Evolutionary conservation across 2,329 filamentous ascomycete genomes (phyloP).

Genomic region (Botryotinia narcissicola): DNA sequence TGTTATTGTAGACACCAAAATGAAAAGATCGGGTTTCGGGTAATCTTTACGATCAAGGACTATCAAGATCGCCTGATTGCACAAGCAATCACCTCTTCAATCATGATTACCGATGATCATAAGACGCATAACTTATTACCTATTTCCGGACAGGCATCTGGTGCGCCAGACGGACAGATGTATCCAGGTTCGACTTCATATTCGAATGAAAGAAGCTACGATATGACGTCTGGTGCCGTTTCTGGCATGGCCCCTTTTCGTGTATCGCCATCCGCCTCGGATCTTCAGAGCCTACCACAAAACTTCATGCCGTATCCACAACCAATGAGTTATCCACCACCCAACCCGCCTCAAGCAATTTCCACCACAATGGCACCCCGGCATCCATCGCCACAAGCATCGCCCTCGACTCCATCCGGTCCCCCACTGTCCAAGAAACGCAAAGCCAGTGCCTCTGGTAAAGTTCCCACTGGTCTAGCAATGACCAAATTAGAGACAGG

Average conservation of each 20-base stretch:
- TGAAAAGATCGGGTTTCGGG: conserved; percentile 86
- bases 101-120: conserved; percentile 98
- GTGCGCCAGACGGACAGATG: conserved; percentile 37
- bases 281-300: conserved; percentile 59
- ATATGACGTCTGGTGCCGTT: conserved; percentile 28
- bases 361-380: conserved; percentile 55
- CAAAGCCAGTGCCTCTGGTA: conserved; percentile 68
- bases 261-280: conserved; percentile 60
- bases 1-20: conserved; percentile 96
- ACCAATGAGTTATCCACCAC: conserved; percentile 35
- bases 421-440: conserved; percentile 76
- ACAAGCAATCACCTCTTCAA: conserved; percentile 80
- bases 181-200: conserved; percentile 46
- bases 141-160: conserved; percentile 36
- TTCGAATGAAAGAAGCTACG: conserved; percentile 32
- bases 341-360: conserved; percentile 40
- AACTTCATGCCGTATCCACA: conserved; percentile 41
- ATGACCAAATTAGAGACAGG: conserved; percentile 79
- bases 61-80: conserved; percentile 71
- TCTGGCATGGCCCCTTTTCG: conserved; percentile 48
- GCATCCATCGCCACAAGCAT: conserved; percentile 66
- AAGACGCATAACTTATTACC: conserved; percentile 67
- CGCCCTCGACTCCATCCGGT: conserved; percentile 62
- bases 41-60: conserved; percentile 94
- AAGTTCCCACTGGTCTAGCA: conserved; percentile 68